These are phyloP conservation scores for Amanita polypyramis DNA, from an alignment of 768 basidiomycete genomes.

Conservation along the genomic window DNA sequence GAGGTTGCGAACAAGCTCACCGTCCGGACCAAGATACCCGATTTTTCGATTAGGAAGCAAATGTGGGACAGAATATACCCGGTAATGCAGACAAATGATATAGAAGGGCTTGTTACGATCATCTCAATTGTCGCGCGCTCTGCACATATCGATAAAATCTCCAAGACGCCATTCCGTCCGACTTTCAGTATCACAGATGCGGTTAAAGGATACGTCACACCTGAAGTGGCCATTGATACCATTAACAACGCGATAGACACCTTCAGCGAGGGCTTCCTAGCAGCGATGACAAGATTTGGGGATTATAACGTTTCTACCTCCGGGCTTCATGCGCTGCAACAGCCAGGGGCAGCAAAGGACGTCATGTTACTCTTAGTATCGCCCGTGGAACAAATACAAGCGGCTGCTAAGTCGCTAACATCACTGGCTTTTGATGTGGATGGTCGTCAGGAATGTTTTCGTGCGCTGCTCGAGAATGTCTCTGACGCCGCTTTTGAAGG, in stretches of 20 bases:
- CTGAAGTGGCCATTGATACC: constrained; percentile 30
- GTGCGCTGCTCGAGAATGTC: constrained; percentile 58
- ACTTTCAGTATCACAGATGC: constrained; percentile 19
- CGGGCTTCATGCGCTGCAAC: constrained; percentile 43
- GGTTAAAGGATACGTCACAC: constrained; percentile 12
- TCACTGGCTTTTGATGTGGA: constrained; percentile 87
- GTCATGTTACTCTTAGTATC: constrained; percentile 70
- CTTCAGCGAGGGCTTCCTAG: constrained; percentile 54
- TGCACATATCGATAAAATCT: constrained; percentile 59
- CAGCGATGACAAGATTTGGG: constrained; percentile 52
- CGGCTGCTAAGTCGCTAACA: constrained; percentile 68
- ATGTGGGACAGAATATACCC: constrained; percentile 67
- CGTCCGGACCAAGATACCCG: constrained; percentile 17
- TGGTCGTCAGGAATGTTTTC: constrained; percentile 79
- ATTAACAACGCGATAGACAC: constrained; percentile 51
- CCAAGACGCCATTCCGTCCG: constrained; percentile 36
- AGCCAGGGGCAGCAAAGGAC: constrained; percentile 45
- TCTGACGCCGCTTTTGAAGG: constrained; percentile 62
- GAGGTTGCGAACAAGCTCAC: constrained; percentile 11
- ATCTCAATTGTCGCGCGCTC: constrained; percentile 46
- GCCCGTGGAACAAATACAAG: constrained; percentile 65
- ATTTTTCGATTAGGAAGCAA: constrained; percentile 35
- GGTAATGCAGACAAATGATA: constrained; percentile 45
- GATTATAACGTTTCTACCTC: constrained; percentile 46
- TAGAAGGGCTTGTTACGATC: constrained; percentile 45